Evolutionary conservation across 2,329 filamentous ascomycete genomes (phyloP).

Genomic region (Diaporthe velutina): DNA sequence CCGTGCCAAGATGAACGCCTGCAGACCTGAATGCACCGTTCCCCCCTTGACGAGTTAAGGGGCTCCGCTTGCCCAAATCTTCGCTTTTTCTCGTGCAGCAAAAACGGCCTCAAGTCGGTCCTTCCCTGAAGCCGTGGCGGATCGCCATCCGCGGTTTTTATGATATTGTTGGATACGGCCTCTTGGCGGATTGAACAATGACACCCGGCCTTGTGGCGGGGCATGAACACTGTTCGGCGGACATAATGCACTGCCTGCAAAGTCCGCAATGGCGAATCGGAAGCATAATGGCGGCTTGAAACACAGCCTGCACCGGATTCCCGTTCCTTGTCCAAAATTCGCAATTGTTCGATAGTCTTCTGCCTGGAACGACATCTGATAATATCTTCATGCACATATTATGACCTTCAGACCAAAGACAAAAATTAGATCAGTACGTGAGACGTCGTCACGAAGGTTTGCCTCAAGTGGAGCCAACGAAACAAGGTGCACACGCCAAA

Average conservation of each 20-base stretch:
- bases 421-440: background rate
- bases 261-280: background rate
- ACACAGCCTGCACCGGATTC: background rate
- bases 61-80: constrained; percentile 15
- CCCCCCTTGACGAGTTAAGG: background rate
- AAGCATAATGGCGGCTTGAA: background rate
- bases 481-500: background rate
- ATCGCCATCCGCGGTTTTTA: constrained; percentile 3
- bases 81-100: constrained; percentile 9
- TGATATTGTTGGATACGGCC: background rate
- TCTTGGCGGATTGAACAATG: background rate
- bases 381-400: background rate
- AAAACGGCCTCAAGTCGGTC: background rate
- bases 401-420: background rate
- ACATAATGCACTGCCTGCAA: background rate
- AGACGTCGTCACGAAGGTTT: background rate
- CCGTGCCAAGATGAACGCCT: background rate
- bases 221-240: background rate
- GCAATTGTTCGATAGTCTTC: background rate
- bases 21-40: background rate
- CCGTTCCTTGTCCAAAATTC: background rate
- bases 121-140: background rate
- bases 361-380: background rate
- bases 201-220: background rate
- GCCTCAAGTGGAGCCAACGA: background rate